Evolutionary conservation across 2,329 filamentous ascomycete genomes (phyloP), one percentile per base, ranked within the genome.

Genomic region (Phialophora expanda): DNA sequence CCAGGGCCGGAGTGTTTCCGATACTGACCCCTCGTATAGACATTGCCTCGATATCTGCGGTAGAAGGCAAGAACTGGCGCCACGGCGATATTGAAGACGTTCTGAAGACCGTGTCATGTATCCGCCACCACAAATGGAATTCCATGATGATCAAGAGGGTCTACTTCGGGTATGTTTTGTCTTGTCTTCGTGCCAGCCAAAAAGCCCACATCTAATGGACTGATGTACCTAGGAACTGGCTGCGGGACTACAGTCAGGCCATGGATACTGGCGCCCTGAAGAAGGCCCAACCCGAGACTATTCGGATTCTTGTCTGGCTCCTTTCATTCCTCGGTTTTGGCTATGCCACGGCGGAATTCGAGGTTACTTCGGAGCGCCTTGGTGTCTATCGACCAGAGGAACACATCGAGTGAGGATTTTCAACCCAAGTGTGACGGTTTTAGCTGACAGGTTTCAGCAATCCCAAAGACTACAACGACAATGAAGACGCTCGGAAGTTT

Each of bases 311-410:
- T 44, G 89, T 93, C 67, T 93, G 90, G 90, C 87, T 94, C 51
- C 83, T 95, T 28, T 91, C 90, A 0, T 94, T 94, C 77, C 83
- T 94, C 78, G 87, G 88, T 44, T 92, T 93, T 76, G 91, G 91
- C 41, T 94, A 93, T 78, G 91, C 90, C n/a, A 94, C 91, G 0
- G 89, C 86, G 55, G 91, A 94, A 74, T 95, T 93, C 72, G 91
- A 94, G 74, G 91, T 94, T 54, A 94, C 91, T 1, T 86, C 90
- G 48, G 91, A 94, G 67, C 86, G 91, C 41, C 83, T 95, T 22
- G 91, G 91, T 28, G 89, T 90, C 68, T 95, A 95, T 77, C 86
- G 91, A 34, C 90, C 91, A 0, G 91, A 94, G 74, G 81, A 83
- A 66, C 81, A 83, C 72, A 83, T 82, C 56, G 80, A 82, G 80